These are phyloP conservation scores for Sarocladium kiliense DNA, from an alignment of 2,329 filamentous ascomycete genomes.

Conservation along the genomic window DNA sequence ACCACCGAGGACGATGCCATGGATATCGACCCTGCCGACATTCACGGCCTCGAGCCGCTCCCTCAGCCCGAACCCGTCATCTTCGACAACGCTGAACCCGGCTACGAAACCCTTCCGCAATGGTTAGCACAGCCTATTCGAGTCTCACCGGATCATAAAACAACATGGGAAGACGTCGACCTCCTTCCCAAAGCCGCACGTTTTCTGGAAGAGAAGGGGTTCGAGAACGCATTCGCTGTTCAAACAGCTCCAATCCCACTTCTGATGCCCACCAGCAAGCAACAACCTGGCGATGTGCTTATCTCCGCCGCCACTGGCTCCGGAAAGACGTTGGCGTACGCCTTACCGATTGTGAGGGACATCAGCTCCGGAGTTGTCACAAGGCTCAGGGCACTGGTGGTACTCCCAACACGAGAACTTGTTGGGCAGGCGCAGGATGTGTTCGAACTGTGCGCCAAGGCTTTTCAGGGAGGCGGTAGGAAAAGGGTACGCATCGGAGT, in stretches of 20 bases:
- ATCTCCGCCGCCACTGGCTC: constrained; percentile 93
- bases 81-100: constrained; percentile 52
- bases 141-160: constrained; percentile 54
- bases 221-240: constrained; percentile 37
- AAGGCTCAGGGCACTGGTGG: constrained; percentile 70
- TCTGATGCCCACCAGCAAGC: constrained; percentile 60
- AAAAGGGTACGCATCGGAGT: constrained; percentile 75
- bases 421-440: constrained; percentile 80
- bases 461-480: constrained; percentile 47
- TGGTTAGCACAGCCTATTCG: constrained; percentile 78
- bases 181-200: constrained; percentile 56
- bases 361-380: constrained; percentile 61
- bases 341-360: constrained; percentile 76
- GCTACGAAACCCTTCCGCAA: constrained; percentile 71
- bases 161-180: constrained; percentile 58
- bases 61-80: constrained; percentile 68
- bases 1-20: constrained; percentile 25
- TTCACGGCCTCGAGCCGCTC: constrained; percentile 73
- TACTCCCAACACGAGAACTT: constrained; percentile 86
- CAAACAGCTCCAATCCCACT: constrained; percentile 62
- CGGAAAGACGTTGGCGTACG: constrained; percentile 90
- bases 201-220: constrained; percentile 57
- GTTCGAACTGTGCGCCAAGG: constrained; percentile 67
- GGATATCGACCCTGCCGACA: constrained; percentile 31
- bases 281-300: constrained; percentile 70